Conservation (phyloP, 208 protist species). For the Naegleria fowleri region DNA sequence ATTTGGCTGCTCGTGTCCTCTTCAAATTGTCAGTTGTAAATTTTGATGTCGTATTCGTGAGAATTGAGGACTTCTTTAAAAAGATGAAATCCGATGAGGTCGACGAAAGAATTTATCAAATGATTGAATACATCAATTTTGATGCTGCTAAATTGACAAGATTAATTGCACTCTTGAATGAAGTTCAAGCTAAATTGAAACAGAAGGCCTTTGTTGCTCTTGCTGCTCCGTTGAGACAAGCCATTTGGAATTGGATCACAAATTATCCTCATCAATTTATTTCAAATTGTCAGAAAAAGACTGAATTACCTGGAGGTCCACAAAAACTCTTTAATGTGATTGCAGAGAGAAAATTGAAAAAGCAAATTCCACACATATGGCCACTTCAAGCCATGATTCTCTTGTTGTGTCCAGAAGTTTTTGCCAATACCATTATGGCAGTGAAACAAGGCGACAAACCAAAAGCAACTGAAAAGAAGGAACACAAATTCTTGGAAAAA, state of each 20-base stretch:
- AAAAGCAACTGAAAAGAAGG: not conserved
- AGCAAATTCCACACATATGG: not conserved
- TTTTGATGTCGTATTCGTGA: constrained; percentile 5
- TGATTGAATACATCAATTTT: constrained; percentile 22
- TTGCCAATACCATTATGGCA: not conserved
- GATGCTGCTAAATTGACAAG: not conserved
- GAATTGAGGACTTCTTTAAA: not conserved
- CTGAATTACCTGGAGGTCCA: not conserved
- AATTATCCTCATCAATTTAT: constrained; percentile 23
- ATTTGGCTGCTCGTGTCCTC: constrained; percentile 10
- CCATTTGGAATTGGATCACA: constrained; percentile 21
- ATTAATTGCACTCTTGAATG: not conserved
- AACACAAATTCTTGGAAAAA: constrained; percentile 22
- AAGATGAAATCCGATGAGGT: constrained; percentile 19
- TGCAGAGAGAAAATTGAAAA: not conserved
- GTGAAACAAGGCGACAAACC: not conserved
- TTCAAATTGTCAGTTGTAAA: constrained; percentile 17
- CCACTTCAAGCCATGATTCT: constrained; percentile 12
- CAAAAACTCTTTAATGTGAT: constrained; percentile 7
- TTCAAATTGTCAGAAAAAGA: not conserved
- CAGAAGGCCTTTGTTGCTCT: not conserved
- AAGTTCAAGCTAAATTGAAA: constrained; percentile 16
- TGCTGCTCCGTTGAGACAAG: not conserved
- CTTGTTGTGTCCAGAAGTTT: not conserved
- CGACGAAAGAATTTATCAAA: not conserved